These are phyloP conservation scores for Aspergillus neotritici DNA, from an alignment of 2,329 filamentous ascomycete species.

Conservation along the genomic window DNA sequence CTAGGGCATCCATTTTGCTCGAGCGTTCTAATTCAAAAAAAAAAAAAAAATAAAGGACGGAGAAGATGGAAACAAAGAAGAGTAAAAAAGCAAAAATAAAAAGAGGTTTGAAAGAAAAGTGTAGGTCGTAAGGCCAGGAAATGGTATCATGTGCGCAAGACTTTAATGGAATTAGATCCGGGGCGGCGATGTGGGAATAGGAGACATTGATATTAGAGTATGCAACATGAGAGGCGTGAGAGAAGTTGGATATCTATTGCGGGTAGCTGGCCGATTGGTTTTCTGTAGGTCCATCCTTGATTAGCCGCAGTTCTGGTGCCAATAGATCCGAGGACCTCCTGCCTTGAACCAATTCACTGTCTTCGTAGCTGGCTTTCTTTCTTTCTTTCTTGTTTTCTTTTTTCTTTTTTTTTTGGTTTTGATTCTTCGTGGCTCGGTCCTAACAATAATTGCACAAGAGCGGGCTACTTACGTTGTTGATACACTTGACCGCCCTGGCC, in stretches of 20 bases:
- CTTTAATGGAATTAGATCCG: slow-evolving; percentile 27
- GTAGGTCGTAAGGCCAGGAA: slow-evolving; percentile 26
- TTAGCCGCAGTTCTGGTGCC: slow-evolving; percentile 21
- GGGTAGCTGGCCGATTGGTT: slow-evolving; percentile 32
- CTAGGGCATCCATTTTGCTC: slow-evolving; percentile 16
- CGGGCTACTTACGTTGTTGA: slow-evolving; percentile 45
- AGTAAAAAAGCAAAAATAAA: slow-evolving; percentile 2
- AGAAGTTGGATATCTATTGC: slow-evolving; percentile 29
- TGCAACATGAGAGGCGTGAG: slow-evolving; percentile 19
- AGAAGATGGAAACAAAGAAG: slow-evolving; percentile 8
- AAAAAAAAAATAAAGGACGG: slow-evolving; percentile 5
- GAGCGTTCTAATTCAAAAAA: slow-evolving; percentile 22
- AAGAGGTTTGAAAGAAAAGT: slow-evolving; percentile 17
- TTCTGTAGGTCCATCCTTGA: slow-evolving; percentile 33
- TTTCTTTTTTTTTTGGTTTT: slow-evolving; percentile 11
- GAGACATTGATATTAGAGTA: slow-evolving; percentile 33
- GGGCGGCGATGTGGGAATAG: slow-evolving; percentile 27
- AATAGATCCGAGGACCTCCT: slow-evolving; percentile 18
- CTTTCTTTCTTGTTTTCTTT: slow-evolving; percentile 7
- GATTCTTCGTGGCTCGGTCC: slow-evolving; percentile 16
- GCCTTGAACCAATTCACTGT: slow-evolving; percentile 5
- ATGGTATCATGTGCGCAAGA: slow-evolving; percentile 35
- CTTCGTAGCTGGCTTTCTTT: slow-evolving; percentile 8
- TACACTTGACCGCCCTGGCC: slow-evolving; percentile 47
- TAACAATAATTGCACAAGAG: slow-evolving; percentile 15